Conservation (phyloP, 1,284 basidiomycete genomes). For the Violaceomyces palustris region DNA sequence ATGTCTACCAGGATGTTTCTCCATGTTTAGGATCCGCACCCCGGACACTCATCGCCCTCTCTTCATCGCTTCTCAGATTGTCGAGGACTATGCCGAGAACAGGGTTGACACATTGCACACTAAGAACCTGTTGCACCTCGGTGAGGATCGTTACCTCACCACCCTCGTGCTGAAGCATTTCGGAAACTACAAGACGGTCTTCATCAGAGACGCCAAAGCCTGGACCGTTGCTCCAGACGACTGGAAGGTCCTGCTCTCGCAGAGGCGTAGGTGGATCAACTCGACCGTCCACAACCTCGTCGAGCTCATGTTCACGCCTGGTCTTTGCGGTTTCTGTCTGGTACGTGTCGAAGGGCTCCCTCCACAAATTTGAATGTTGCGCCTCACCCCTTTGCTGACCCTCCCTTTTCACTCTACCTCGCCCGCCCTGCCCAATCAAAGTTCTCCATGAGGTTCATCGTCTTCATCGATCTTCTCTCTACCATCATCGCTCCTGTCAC, state of each 20-base stretch:
- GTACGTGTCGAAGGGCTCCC: neutral
- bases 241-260: slow-evolving; percentile 90
- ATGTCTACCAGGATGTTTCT: slow-evolving; percentile 72
- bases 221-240: slow-evolving; percentile 59
- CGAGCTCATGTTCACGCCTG: slow-evolving; percentile 84
- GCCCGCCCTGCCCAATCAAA: neutral
- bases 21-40: slow-evolving; percentile 51
- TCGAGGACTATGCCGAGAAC: slow-evolving; percentile 90
- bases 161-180: slow-evolving; percentile 77
- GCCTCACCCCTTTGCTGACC: no score
- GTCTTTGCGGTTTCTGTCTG: slow-evolving; percentile 88
- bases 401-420: no score
- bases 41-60: slow-evolving; percentile 52
- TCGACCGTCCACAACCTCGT: slow-evolving; percentile 95
- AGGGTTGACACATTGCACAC: slow-evolving; percentile 91
- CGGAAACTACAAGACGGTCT: slow-evolving; percentile 71
- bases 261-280: slow-evolving; percentile 98
- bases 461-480: slow-evolving; percentile 78
- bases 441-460: slow-evolving; percentile 94
- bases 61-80: slow-evolving; percentile 69
- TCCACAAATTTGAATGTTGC: neutral
- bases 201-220: slow-evolving; percentile 86
- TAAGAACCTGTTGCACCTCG: slow-evolving; percentile 82
- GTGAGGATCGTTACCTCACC: slow-evolving; percentile 97
- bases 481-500: slow-evolving; percentile 86